A percentile compares a stretch with the other conserved stretches of the same genome.
Conservation (phyloP, 2,329 filamentous ascomycete species). For the Colletotrichum caudatum region DNA sequence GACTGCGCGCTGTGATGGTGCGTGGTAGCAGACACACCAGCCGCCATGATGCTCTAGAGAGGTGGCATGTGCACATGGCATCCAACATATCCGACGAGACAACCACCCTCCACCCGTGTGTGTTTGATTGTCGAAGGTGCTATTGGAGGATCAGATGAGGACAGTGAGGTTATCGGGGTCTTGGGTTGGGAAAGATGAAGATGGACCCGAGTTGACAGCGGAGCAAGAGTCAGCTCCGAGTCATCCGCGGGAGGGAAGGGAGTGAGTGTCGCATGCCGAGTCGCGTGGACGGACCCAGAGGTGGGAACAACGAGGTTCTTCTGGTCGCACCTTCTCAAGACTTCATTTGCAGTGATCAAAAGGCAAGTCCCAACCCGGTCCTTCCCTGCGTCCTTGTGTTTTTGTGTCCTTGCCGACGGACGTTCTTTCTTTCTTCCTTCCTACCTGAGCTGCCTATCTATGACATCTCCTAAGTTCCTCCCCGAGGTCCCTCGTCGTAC, state of each 20-base stretch:
- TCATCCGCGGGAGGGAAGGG: neutral
- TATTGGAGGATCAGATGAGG: neutral
- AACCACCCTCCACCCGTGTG: neutral
- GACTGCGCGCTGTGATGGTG: neutral
- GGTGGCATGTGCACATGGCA: conserved; percentile 33
- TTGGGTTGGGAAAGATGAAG: too few relatives aligned
- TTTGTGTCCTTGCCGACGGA: neutral
- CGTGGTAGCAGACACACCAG: conserved; percentile 9
- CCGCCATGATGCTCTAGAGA: neutral
- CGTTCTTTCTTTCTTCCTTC: neutral
- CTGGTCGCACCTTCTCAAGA: neutral
- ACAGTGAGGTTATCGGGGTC: neutral
- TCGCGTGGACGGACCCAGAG: neutral
- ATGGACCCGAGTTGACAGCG: neutral
- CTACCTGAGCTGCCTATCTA: neutral
- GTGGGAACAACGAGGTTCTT: neutral
- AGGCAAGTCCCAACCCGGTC: neutral
- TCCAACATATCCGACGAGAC: conserved; percentile 14
- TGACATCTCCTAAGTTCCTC: neutral
- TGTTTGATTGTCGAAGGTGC: neutral
- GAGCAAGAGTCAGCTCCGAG: neutral
- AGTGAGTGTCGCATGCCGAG: neutral
- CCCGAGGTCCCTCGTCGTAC: neutral
- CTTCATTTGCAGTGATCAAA: neutral
- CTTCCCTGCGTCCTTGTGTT: neutral